Evolutionary conservation across 73 alveolate genomes (phyloP).

Genomic region (Loxodes magnus): DNA sequence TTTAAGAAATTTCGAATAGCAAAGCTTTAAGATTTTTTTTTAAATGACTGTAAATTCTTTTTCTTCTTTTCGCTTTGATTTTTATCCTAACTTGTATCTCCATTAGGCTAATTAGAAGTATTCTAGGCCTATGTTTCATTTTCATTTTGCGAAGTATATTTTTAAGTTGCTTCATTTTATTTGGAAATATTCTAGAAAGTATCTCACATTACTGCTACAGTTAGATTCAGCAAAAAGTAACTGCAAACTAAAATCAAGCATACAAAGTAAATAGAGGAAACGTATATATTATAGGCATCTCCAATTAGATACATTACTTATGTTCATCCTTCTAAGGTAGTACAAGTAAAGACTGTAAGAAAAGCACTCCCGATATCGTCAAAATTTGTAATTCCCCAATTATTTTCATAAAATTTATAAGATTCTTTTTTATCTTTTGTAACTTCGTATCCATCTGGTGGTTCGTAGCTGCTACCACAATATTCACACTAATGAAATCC

Average conservation of each 20-base stretch:
- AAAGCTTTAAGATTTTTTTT: too few species aligned
- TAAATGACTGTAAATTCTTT: too few species aligned
- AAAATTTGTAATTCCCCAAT: conserved; percentile 64
- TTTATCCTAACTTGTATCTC: too few species aligned
- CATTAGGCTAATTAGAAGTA: too few species aligned
- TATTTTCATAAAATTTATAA: conserved; percentile 38
- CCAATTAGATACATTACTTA: conserved; percentile 22
- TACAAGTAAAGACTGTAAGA: conserved; percentile 37
- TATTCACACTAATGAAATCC: too few species aligned
- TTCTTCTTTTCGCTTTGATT: too few species aligned
- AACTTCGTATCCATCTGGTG: neutral
- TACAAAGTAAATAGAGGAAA: conserved; percentile 23
- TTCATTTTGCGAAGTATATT: too few species aligned
- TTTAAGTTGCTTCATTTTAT: too few species aligned
- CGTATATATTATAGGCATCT: conserved; percentile 18
- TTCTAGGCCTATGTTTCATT: too few species aligned
- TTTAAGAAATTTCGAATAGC: too few species aligned
- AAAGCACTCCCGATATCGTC: conserved; percentile 55
- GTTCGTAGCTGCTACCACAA: too few species aligned
- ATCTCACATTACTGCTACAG: conserved; percentile 80
- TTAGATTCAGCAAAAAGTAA: conserved; percentile 71
- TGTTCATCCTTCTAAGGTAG: conserved; percentile 76
- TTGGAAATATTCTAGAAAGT: conserved; percentile 52
- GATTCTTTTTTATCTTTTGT: neutral
- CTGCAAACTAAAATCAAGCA: conserved; percentile 63